phyloP scores from a whole-genome alignment of 208 protist genomes.

The Zelonia costaricensis region DNA sequence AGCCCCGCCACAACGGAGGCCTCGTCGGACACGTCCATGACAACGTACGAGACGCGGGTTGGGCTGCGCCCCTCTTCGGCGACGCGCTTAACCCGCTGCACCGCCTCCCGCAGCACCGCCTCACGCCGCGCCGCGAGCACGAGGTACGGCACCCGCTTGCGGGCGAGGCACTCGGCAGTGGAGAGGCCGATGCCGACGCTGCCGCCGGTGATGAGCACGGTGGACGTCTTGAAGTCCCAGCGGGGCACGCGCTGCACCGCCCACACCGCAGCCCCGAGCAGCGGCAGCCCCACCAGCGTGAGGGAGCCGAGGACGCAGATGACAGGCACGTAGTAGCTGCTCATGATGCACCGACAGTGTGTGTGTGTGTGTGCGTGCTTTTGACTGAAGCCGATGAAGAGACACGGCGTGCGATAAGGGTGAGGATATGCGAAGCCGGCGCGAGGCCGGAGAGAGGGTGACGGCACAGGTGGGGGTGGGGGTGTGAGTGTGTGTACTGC shows the following conservation, averaged over 20 bases:
- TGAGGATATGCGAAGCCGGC: no score
- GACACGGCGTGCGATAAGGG: no score
- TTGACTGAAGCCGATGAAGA: no score
- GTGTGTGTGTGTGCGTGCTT: no score
- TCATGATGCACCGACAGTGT: slow-evolving; percentile 1
- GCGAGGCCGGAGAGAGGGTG: no score
- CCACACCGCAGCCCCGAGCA: slow-evolving; percentile 33
- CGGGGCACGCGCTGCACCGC: slow-evolving; percentile 62
- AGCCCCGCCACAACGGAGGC: slow-evolving; percentile 49
- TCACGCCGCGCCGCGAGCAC: slow-evolving; percentile 77
- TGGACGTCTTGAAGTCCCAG: slow-evolving; percentile 53
- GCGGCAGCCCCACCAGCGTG: no score
- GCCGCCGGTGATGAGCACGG: slow-evolving; percentile 84
- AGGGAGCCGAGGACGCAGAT: slow-evolving; percentile 26
- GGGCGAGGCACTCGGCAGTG: slow-evolving; percentile 58
- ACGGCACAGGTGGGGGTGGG: no score
- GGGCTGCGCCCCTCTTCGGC: slow-evolving; percentile 21
- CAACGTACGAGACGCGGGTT: slow-evolving; percentile 64
- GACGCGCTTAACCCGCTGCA: slow-evolving; percentile 36
- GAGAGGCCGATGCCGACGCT: slow-evolving; percentile 85
- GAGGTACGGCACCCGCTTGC: slow-evolving; percentile 45
- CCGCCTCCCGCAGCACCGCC: slow-evolving; percentile 54
- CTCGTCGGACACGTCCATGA: slow-evolving; percentile 79
- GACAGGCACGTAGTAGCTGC: slow-evolving; percentile 5
- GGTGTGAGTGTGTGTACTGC: no score